Percentiles rank a stretch among this genome's conserved stretches.
These are phyloP conservation scores for Ceratocystis destructans DNA, from an alignment of 2,329 filamentous ascomycete genomes.

Conservation along the genomic window DNA sequence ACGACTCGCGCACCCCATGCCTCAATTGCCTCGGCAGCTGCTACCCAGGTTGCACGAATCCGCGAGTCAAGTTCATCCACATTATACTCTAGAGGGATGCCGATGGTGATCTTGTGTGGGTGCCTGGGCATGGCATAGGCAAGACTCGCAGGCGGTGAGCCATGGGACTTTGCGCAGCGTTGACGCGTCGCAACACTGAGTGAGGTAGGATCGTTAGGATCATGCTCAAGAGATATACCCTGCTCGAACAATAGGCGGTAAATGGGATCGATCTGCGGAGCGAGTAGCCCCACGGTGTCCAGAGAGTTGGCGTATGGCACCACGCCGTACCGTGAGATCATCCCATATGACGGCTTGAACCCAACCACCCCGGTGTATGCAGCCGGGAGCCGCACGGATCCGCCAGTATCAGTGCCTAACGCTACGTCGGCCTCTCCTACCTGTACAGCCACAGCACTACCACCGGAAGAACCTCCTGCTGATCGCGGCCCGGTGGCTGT, in stretches of 20 bases:
- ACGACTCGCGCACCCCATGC: conserved; percentile 56
- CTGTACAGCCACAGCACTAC: conserved; percentile 75
- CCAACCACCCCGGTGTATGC: conserved; percentile 74
- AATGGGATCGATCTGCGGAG: conserved; percentile 38
- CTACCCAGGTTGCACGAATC: conserved; percentile 57
- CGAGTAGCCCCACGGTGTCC: conserved; percentile 74
- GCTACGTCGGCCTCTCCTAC: conserved; percentile 46
- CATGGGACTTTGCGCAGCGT: conserved; percentile 29
- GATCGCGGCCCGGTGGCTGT: conserved; percentile 37
- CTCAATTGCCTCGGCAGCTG: conserved; percentile 45
- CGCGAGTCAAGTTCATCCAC: conserved; percentile 60
- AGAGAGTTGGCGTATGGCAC: conserved; percentile 86
- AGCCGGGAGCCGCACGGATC: conserved; percentile 73
- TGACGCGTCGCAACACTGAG: conserved; percentile 42
- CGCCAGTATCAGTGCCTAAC: conserved; percentile 86
- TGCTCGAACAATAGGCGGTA: conserved; percentile 39
- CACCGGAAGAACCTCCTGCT: conserved; percentile 81
- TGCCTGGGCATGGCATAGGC: conserved; percentile 18
- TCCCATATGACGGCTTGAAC: conserved; percentile 84
- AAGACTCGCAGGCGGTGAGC: conserved; percentile 30
- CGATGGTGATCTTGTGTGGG: conserved; percentile 33
- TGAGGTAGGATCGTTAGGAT: conserved; percentile 62
- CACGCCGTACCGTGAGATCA: conserved; percentile 73
- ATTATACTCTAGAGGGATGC: conserved; percentile 68
- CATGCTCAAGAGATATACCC: conserved; percentile 39